A percentile compares a stretch with the other conserved stretches of the same genome.
phyloP scores from a whole-genome alignment of 345 rosid genomes.

The Clausena lansium region DNA sequence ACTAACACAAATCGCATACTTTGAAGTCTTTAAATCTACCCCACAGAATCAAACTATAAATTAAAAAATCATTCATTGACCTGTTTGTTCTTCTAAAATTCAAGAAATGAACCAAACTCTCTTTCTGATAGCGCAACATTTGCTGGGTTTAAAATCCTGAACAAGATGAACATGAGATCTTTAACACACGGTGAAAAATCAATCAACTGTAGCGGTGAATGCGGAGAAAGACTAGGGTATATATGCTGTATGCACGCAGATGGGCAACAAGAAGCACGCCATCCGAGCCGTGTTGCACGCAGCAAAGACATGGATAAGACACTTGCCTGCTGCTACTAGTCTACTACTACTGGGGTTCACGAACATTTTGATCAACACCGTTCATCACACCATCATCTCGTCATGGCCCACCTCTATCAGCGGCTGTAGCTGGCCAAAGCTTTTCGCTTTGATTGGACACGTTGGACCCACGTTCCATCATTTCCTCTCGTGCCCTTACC shows the following conservation, averaged over 20 bases:
- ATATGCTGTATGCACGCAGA: too few species aligned
- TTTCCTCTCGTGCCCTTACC: conserved; percentile 7
- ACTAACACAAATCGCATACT: too few species aligned
- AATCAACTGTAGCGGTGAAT: conserved; percentile 7
- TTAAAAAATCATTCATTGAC: neutral
- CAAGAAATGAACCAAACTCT: too few species aligned
- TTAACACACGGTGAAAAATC: neutral
- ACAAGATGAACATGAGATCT: too few species aligned
- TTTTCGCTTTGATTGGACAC: neutral
- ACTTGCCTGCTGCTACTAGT: neutral
- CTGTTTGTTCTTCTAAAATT: too few species aligned
- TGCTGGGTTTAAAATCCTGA: too few species aligned
- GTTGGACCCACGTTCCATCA: conserved; percentile 10
- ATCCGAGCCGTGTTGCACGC: conserved; percentile 28
- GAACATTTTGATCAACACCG: neutral
- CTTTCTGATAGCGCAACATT: too few species aligned
- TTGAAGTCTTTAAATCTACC: neutral
- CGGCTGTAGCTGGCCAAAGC: neutral
- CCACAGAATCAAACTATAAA: neutral
- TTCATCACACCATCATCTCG: neutral
- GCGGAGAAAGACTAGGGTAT: conserved; percentile 4
- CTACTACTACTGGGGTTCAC: neutral
- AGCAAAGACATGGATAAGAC: conserved; percentile 18
- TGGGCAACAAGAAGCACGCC: conserved; percentile 20
- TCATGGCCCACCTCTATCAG: neutral